Evolutionary conservation across 192 early-diverging fungal species (phyloP), one percentile per base, ranked within the genome.

Genomic region (Coemansia furcata): DNA sequence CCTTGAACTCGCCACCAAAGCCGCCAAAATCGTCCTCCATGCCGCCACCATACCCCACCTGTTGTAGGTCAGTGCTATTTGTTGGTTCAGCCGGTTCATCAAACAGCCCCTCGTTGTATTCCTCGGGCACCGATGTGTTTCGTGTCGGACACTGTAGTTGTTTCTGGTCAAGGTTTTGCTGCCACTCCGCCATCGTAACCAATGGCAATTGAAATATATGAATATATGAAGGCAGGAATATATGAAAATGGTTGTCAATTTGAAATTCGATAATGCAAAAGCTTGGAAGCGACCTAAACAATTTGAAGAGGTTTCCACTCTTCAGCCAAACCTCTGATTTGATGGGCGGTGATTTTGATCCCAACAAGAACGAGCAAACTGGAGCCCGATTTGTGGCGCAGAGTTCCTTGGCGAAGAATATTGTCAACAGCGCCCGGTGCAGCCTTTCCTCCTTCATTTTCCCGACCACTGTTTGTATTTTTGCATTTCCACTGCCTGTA

Each of bases 1-100:
- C 70, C 4, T 37, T 47, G 17, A 63, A 63, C 23, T 55, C 61
- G 11, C 62, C 60, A 32, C 49, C 65, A 65, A 77, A 77, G 15
- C 59, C 62, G 36, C 55, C 77, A 63, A 64, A 62, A 12, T 63
- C 71, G 11, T 69, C 62, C 42, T 49, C 46, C 10, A 15, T 12
- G 17, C 62, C 62, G 6, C 9, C 17, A 14, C 12, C 61, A 46
- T 46, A 14, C 3, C 21, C 59, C n/a, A 14, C 59, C 17, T 19
- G 19, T 19, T 38, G 36, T 7, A 36, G 6, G 33, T 11, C 30
- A n/a, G 54, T 33, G 54, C 29, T n/a, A 23, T 14, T 35, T 6
- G 54, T n/a, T 33, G 54, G 32, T 6, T 55, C 29, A 15, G 32
- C 1, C 32, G 14, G 32, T 6, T 6, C 30, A 15, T 14, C 54